Evolutionary conservation across 257 asterid species (phyloP), one percentile per base, ranked within the genome.

Genomic region (Capsicum baccatum): DNA sequence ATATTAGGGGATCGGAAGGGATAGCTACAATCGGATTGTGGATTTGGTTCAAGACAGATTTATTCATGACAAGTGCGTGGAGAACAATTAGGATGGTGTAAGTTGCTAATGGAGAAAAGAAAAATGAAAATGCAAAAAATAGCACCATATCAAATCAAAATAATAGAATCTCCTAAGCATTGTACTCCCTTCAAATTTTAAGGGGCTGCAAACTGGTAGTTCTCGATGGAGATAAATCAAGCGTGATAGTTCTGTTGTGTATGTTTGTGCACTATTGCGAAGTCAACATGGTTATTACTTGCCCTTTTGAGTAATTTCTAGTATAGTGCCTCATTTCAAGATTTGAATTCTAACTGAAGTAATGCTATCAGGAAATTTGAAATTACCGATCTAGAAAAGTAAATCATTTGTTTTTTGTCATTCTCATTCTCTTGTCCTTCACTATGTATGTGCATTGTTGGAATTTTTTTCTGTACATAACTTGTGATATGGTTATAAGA

Each of bases 111-210:
- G 60, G 44, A 21, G 21, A 50, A 74, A 74, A 11, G 62, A 42
- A 71, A 47, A 47, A 47, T 44, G 37, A n/a, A 71, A 1, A 71
- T 71, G 79, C 42, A 73, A 74, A 50, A 50, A 19, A 12, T 74
- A 74, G 44, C 8, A 39, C 48, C 21, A 74, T 50, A 19, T 74
- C 60, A 74, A 12, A 74, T n/a, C 17, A 71, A 71, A 71, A 35
- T 48, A 19, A 73, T 21, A 73, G 39, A 73, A 73, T 48, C 42
- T 48, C 80, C 35, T n/a, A 44, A 42, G 79, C 9, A n/a, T 10
- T 71, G 55, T 47, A 52, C 79, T 71, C 57, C 33, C 73, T 56
- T 70, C 79, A 44, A 58, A n/a, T 71, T 17, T 57, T 71, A 73
- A n/a, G 80, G 59, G 19, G 42, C 19, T 74, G n/a, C 60, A 47